Evolutionary conservation across 495 filamentous ascomycete genomes (phyloP), one percentile per base, ranked within the genome.

Genomic region (Podospora comata): DNA sequence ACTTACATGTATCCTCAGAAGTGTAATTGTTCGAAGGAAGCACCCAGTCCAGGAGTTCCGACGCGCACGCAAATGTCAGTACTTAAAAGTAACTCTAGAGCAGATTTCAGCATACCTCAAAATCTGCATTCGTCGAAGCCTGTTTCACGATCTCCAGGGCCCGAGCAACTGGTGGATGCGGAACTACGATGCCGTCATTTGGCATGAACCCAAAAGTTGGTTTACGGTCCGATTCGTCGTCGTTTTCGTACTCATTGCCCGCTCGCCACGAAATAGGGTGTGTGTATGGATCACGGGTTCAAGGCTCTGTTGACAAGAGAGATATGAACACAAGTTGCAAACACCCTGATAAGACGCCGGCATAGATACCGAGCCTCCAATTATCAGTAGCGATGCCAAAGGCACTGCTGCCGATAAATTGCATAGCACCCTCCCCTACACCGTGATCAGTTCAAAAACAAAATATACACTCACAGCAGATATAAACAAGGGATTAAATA

Each of bases 351-450:
- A 82, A 23, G 84, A 85, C 0, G 91, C 89, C 0, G 91, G 91
- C 39, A 81, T 82, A 0, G 89, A 81, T 68, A 92, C 89, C 4
- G 86, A 90, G 4, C 89, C 89, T 20, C 85, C 90, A 58, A 92
- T 85, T 85, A 71, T 92, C 90, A 1, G 87, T 88, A 0, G 89
- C 90, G 56, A 92, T 86, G 0, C 90, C 90, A 0, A 91, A 75
- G 32, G 83, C 78, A 44, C 84, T 87, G 2, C 88, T 89, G 1
- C 84, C 74, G 1, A 86, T 76, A 0, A 81, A 87, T 48, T 91
- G 68, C n/a, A 92, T 78, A 0, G 89, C 86, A 0, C 82, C 85
- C 73, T 92, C 90, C 60, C 90, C 90, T 16, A 18, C 54, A 20
- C 19, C 19, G 5, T 56, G 4, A 20, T 56, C 3, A 15, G 54